Conservation (phyloP, 2,329 filamentous ascomycete species). For the Falciphora oryzae region DNA sequence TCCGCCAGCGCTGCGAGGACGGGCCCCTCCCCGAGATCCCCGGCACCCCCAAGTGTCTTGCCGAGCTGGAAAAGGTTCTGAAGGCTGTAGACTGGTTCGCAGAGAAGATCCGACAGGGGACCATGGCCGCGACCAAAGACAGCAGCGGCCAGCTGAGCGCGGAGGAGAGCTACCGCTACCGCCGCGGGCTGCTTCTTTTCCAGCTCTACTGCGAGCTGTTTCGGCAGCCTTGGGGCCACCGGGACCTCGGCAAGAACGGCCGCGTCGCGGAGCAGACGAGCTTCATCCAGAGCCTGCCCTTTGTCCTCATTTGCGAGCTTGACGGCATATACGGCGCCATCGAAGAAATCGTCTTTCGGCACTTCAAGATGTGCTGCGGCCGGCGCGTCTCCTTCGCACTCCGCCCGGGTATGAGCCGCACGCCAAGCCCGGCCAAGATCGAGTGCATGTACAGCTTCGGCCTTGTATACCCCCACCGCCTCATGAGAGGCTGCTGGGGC, state of each 20-base stretch:
- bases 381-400: background rate
- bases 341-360: background rate
- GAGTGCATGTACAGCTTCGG: conserved; percentile 1
- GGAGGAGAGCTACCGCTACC: background rate
- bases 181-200: background rate
- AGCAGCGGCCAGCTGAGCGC: background rate
- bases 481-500: background rate
- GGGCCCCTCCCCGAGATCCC: background rate
- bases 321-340: background rate
- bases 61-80: background rate
- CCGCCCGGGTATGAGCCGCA: background rate
- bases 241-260: background rate
- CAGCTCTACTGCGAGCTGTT: conserved; percentile 4
- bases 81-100: background rate
- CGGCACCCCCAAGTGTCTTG: background rate
- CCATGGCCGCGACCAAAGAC: background rate
- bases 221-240: background rate
- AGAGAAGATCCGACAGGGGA: background rate
- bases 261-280: background rate
- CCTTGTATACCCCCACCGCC: background rate
- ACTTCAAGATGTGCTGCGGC: background rate
- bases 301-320: background rate
- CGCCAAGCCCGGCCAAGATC: background rate
- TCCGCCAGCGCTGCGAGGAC: background rate
- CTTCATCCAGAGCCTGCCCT: background rate